phyloP scores from a whole-genome alignment of 495 filamentous ascomycete species.

The Aspergillus sclerotiicarbonarius region DNA sequence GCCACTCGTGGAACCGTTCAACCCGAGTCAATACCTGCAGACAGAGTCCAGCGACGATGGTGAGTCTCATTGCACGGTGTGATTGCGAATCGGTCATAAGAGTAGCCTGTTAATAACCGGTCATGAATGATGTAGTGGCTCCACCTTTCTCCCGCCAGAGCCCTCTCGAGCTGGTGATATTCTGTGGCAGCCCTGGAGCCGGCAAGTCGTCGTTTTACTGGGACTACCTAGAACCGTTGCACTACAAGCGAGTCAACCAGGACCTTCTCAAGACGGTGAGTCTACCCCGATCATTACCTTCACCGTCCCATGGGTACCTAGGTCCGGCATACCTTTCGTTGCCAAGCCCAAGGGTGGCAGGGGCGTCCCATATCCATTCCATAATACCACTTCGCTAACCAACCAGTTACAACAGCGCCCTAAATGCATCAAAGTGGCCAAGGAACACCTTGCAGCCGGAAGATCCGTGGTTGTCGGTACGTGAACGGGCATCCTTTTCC shows the following conservation, averaged over 20 bases:
- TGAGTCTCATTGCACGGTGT: conserved; percentile 22
- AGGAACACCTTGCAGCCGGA: conserved; percentile 58
- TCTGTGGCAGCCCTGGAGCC: conserved; percentile 83
- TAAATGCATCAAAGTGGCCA: conserved; percentile 80
- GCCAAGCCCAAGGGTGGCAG: neutral
- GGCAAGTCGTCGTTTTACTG: conserved; percentile 92
- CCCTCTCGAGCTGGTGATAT: conserved; percentile 71
- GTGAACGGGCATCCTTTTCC: conserved; percentile 28
- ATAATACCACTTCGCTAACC: conserved; percentile 4
- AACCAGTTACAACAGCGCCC: conserved; percentile 51
- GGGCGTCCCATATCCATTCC: no score
- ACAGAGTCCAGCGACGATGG: conserved; percentile 32
- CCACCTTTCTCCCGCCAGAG: conserved; percentile 60
- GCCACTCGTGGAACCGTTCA: conserved; percentile 65
- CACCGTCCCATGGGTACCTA: no score
- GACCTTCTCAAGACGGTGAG: conserved; percentile 79
- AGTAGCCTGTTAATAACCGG: neutral
- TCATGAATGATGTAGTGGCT: conserved; percentile 12
- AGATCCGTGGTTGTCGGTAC: conserved; percentile 73
- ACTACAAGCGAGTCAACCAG: conserved; percentile 86
- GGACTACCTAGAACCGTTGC: conserved; percentile 71
- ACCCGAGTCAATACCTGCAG: conserved; percentile 55
- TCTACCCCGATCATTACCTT: no score
- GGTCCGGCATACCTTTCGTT: neutral
- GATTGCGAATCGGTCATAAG: neutral